Evolutionary conservation across 148 eudicot species (phyloP), one percentile per base, ranked within the genome.

Genomic region (Rhododendron molle): DNA sequence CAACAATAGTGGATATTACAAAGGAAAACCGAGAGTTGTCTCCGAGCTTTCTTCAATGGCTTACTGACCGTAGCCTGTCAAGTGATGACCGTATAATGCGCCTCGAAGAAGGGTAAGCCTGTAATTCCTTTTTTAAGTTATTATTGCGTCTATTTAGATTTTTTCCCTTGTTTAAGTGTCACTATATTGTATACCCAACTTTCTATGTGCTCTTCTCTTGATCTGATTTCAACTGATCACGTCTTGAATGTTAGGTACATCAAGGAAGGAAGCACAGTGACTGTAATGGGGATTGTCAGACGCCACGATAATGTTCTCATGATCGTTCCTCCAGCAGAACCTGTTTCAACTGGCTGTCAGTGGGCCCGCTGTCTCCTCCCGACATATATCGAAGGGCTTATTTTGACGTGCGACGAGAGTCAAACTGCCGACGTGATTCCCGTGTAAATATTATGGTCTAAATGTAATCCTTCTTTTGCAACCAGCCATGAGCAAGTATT

Each of bases 211-310:
- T 77, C 54, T 47, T 44, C 11, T 52, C 11, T 47, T 18, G 7
- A 23, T 44, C 32, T 40, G 85, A 79, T 86, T 56, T 30, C 76
- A 18, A 43, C 28, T 21, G 32, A 77, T n/a, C 54, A n/a, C 15
- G 28, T 23, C 50, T 79, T 52, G 7, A 40, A 58, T 85, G 79
- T 83, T 93, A 97, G 99, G 78, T 93, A 94, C 83, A 90, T 96
- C 28, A 96, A 96, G 92, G 99, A 96, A 92, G 99, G 99, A 32
- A 96, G 92, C 89, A 96, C 94, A 0, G 97, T 95, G n/a, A 96
- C 97, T 58, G 95, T 96, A 12, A 93, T 96, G 96, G 99, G 99
- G 71, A 87, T 93, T 3, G 95, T 95, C 0, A 85, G 94, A 80
- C 96, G 97, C 83, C 96, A 92, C 15, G 98, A 94, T 49, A 96